Evolutionary conservation across 2,329 filamentous ascomycete species (phyloP).

Genomic region (Orbilia javanica): DNA sequence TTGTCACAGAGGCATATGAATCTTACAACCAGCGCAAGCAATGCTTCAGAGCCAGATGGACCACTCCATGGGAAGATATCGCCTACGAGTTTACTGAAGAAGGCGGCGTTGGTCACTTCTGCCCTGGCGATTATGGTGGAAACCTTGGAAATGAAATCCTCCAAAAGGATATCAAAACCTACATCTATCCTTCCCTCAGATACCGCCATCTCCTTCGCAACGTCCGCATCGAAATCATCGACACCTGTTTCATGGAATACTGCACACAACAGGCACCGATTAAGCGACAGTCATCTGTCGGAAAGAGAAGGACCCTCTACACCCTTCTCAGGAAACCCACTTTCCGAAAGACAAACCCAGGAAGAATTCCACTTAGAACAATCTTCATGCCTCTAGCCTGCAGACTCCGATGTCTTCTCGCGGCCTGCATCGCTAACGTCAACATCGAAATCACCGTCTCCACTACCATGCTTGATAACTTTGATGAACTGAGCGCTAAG

Average conservation of each 20-base stretch:
- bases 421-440: constrained; percentile 23
- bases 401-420: constrained; percentile 32
- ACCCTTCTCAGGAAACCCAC: constrained; percentile 1
- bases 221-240: constrained; percentile 41
- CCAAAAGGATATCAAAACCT: constrained; percentile 42
- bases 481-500: constrained; percentile 34
- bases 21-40: constrained; percentile 27
- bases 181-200: constrained; percentile 38
- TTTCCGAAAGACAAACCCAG: constrained; percentile 7
- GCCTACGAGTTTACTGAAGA: constrained; percentile 44
- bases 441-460: constrained; percentile 36
- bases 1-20: constrained; percentile 37
- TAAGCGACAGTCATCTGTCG: neutral
- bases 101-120: constrained; percentile 39
- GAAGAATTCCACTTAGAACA: constrained; percentile 17
- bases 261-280: constrained; percentile 15
- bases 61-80: constrained; percentile 47
- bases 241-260: constrained; percentile 43
- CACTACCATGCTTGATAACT: constrained; percentile 35
- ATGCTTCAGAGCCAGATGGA: constrained; percentile 41
- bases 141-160: constrained; percentile 39
- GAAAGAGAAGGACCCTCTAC: constrained; percentile 22
- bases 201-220: constrained; percentile 45
- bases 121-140: constrained; percentile 41
- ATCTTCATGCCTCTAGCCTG: constrained; percentile 43